These are phyloP conservation scores for Chlorokybus atmophyticus DNA, from an alignment of 139 green algal species.

Conservation along the genomic window DNA sequence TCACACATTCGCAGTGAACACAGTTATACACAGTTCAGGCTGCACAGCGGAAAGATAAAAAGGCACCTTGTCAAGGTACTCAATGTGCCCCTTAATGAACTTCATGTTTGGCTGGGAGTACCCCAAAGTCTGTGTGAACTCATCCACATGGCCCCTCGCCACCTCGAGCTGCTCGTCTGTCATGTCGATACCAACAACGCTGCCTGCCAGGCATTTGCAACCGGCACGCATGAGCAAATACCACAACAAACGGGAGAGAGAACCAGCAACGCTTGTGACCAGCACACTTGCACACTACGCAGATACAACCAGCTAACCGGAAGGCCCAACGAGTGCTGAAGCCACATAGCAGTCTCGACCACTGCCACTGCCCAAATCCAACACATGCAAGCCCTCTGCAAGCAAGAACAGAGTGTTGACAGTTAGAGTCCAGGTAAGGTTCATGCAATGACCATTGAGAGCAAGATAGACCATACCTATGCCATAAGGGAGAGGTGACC, in stretches of 20 bases:
- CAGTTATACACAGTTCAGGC: no score
- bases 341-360: conserved; percentile 89
- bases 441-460: not conserved
- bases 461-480: conserved; percentile 35
- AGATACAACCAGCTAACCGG: no score
- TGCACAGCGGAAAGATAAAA: no score
- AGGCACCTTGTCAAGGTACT: conserved; percentile 64
- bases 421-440: not conserved
- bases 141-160: conserved; percentile 48
- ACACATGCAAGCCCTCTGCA: conserved; percentile 33
- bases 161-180: conserved; percentile 79
- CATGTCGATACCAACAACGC: conserved; percentile 78
- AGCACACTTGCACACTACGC: not conserved
- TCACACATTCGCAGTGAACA: no score
- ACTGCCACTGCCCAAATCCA: conserved; percentile 53
- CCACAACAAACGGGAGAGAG: no score
- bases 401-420: not conserved
- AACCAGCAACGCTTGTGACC: not conserved
- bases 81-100: conserved; percentile 78
- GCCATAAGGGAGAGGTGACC: conserved; percentile 71
- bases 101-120: conserved; percentile 68
- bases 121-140: conserved; percentile 46
- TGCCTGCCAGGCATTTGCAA: conserved; percentile 1
- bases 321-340: conserved; percentile 64
- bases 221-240: not conserved